Evolutionary conservation across 176 grass and related monocot species (phyloP).

Genomic region (Lolium multiflorum): DNA sequence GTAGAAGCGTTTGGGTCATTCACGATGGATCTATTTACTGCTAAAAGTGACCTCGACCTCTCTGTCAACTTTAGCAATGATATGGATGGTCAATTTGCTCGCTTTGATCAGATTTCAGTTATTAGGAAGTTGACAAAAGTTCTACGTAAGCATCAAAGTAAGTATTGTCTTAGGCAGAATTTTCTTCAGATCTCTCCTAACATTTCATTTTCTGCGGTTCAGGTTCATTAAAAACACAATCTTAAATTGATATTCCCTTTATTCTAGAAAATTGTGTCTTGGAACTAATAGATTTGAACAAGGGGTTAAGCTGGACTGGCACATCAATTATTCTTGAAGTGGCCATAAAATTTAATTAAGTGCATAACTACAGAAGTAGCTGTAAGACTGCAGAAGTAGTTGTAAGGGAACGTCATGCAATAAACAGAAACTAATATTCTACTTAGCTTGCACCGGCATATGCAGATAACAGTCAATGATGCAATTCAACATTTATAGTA

Average conservation of each 20-base stretch:
- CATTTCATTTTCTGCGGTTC: slow-evolving; percentile 26
- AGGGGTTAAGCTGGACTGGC: background rate
- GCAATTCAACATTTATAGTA: background rate
- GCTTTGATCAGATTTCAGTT: slow-evolving; percentile 63
- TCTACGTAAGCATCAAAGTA: slow-evolving; percentile 74
- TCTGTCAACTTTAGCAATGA: slow-evolving; percentile 80
- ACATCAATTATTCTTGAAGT: slow-evolving; percentile 22
- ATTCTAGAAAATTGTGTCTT: background rate
- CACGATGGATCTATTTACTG: slow-evolving; percentile 92
- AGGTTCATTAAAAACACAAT: background rate
- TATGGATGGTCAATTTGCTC: slow-evolving; percentile 47
- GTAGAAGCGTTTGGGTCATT: slow-evolving; percentile 95
- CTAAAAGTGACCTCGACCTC: slow-evolving; percentile 90
- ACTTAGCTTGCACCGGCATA: slow-evolving; percentile 5
- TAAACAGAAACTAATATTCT: background rate
- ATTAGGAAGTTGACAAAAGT: slow-evolving; percentile 68
- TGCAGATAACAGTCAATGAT: background rate
- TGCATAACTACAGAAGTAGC: slow-evolving; percentile 19
- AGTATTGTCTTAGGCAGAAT: slow-evolving; percentile 35
- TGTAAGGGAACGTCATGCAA: slow-evolving; percentile 10
- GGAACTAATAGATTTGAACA: slow-evolving; percentile 28
- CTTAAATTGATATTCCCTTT: background rate
- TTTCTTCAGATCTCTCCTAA: slow-evolving; percentile 26
- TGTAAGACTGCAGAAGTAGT: slow-evolving; percentile 1
- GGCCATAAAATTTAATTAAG: background rate